Conservation (phyloP, 179 eudicot species). For the Nepenthes alata region DNA sequence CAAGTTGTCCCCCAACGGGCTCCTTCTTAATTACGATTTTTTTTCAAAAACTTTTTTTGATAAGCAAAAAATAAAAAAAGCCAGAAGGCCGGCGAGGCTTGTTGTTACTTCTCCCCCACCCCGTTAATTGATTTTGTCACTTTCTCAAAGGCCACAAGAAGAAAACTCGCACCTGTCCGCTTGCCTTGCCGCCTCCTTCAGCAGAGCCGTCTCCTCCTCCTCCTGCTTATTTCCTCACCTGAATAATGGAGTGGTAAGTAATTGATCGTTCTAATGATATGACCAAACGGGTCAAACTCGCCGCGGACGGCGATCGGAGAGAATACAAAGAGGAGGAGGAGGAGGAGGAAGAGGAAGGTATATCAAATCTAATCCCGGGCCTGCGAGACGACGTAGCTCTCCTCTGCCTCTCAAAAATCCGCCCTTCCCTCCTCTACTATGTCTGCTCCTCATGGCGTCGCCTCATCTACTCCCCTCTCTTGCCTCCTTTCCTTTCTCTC, state of each 20-base stretch:
- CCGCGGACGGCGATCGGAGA: background rate
- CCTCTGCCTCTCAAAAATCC: slow-evolving; percentile 25
- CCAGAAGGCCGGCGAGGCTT: no score
- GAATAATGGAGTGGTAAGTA: no score
- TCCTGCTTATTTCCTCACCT: background rate
- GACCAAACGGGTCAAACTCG: slow-evolving; percentile 1
- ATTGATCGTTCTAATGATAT: background rate
- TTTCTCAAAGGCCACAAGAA: no score
- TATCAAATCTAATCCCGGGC: slow-evolving; percentile 24
- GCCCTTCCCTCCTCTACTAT: slow-evolving; percentile 27
- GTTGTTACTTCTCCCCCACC: no score
- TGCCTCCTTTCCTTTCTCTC: slow-evolving; percentile 40
- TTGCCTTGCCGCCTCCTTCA: background rate
- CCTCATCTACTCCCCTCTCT: slow-evolving; percentile 34
- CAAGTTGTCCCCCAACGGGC: no score
- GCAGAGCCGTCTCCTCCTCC: background rate
- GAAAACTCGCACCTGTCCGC: no score
- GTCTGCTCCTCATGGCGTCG: slow-evolving; percentile 33
- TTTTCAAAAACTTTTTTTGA: no score
- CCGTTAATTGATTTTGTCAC: no score
- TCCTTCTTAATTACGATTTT: no score
- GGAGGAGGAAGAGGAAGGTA: background rate
- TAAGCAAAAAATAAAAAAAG: no score
- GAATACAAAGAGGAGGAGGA: background rate
- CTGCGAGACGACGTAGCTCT: slow-evolving; percentile 44